phyloP scores from a whole-genome alignment of 441 rosid genomes.

The Corymbia calophylla region DNA sequence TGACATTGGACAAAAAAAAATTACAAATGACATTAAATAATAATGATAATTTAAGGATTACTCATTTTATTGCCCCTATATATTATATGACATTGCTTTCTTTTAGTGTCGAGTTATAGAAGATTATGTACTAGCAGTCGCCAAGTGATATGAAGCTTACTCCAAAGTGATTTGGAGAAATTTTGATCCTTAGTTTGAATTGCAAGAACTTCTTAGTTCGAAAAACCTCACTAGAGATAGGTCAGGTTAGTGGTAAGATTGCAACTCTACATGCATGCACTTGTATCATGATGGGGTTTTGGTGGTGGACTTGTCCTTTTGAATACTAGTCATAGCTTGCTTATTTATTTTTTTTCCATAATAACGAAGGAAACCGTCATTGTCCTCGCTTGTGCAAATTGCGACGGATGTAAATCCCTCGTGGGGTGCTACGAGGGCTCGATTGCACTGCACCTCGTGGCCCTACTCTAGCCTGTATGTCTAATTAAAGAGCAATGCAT shows the following conservation, averaged over 20 bases:
- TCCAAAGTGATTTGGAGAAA: neutral
- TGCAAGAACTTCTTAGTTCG: neutral
- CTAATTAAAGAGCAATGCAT: neutral
- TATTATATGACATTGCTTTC: neutral
- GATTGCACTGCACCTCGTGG: neutral
- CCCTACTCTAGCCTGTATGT: neutral
- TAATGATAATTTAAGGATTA: neutral
- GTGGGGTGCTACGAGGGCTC: neutral
- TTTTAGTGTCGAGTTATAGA: neutral
- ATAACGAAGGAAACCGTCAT: neutral
- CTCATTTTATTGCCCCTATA: neutral
- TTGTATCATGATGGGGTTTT: neutral
- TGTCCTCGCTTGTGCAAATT: neutral
- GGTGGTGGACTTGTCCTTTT: neutral
- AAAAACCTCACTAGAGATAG: neutral
- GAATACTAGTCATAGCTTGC: neutral
- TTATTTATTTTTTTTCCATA: neutral
- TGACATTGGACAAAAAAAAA: neutral
- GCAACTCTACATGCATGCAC: neutral
- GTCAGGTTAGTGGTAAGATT: neutral
- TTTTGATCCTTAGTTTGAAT: neutral
- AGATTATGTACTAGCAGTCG: neutral
- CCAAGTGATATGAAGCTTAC: neutral
- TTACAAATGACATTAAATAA: neutral
- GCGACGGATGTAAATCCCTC: neutral